Evolutionary conservation across 2,329 filamentous ascomycete genomes (phyloP), one percentile per base, ranked within the genome.

Genomic region (Aspergillus neotritici): DNA sequence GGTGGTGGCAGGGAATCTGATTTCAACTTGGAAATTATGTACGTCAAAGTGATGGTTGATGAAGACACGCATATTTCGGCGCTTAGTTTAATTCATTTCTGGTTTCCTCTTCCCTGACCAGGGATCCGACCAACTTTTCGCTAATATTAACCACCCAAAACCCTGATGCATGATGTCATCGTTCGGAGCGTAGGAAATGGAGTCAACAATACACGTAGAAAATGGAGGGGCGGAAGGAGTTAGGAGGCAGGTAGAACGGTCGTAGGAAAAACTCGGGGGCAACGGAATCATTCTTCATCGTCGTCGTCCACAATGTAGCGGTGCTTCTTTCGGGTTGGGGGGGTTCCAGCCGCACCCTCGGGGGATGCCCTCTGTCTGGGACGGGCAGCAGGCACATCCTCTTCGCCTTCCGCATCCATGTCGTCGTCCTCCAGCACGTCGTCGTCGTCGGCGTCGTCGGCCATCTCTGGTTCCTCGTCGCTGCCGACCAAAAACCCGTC

Each of bases 401-500:
- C 62, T 41, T 70, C 66, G 10, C 69, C 69, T 51, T 71, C 70
- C 8, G 67, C 70, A 48, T 74, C 71, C 46, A 67, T 62, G 21
- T 70, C 67, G 2, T 70, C 69, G 38, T 70, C 70, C 35, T 67
- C 66, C 7, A 66, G 54, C 15, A 64, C 60, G 14, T 68, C 65
- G 36, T 69, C 67, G 10, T 71, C 71, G 4, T 67, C 68, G 15
- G 69, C 69, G 16, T 66, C 65, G 7, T 65, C 71, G 12, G 64
- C 68, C 28, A 72, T 56, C 46, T 75, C 72, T 2, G 64, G 58
- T 36, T 75, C 72, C 54, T 74, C 72, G 38, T 75, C 72, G 36
- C 69, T 72, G 12, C 64, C 65, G 16, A 72, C 72, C 40, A 91
- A 81, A 66, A 91, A 91, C 41, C 84, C 86, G 58, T 90, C 86